Evolutionary conservation across 257 asterid species (phyloP).

Genomic region (Voacanga thouarsii): DNA sequence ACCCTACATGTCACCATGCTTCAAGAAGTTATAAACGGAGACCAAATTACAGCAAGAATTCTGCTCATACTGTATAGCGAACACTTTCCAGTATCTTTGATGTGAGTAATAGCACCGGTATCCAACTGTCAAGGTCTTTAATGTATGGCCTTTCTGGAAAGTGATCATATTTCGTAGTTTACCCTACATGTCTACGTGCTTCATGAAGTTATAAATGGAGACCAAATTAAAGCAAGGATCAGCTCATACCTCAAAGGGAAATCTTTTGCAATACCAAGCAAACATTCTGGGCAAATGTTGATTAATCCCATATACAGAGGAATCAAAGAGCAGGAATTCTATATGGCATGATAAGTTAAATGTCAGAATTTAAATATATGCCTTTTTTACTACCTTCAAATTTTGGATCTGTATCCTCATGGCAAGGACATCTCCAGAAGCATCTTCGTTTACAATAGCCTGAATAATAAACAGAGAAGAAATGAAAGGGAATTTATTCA

Average conservation of each 20-base stretch:
- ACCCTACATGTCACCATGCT: not conserved
- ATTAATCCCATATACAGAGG: not conserved
- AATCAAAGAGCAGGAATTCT: not conserved
- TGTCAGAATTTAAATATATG: not conserved
- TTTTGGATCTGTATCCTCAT: conserved; percentile 73
- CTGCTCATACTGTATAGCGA: not conserved
- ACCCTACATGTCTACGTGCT: not conserved
- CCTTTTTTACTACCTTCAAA: conserved; percentile 52
- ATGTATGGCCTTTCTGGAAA: not conserved
- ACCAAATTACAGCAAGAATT: not conserved
- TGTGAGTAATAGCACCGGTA: not conserved
- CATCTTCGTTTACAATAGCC: conserved; percentile 88
- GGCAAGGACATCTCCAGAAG: conserved; percentile 82
- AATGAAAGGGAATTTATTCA: not conserved
- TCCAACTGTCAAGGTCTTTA: not conserved
- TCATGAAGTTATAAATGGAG: not conserved
- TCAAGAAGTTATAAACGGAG: not conserved
- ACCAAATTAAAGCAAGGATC: not conserved
- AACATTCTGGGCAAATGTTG: not conserved
- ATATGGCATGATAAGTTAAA: not conserved
- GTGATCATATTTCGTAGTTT: not conserved
- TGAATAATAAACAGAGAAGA: conserved; percentile 24
- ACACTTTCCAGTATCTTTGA: not conserved
- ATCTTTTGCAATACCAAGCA: not conserved
- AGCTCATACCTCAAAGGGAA: not conserved